Evolutionary conservation across 805 yeast species (phyloP), one percentile per base, ranked within the genome.

Genomic region (Lipomyces mesembrius): DNA sequence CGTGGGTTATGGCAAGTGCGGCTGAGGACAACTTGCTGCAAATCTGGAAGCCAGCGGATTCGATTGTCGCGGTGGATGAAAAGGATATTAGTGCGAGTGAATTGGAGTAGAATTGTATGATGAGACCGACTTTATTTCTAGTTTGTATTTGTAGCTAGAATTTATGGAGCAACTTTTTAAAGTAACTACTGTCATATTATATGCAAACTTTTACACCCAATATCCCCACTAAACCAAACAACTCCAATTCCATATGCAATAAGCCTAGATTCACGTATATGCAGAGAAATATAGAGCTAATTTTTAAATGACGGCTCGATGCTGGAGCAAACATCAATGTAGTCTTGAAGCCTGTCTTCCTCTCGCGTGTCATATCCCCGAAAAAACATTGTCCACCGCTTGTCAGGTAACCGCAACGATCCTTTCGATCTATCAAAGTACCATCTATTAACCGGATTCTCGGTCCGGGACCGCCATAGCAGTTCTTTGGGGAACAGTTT

Each of bases 371-470:
- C 57, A 22, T 37, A 22, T 6, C 68, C 68, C 7, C 65, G 62
- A 64, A 62, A 65, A 25, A 65, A 65, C 65, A 65, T 61, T 12
- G 68, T 65, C 68, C 68, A 65, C 22, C 54, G 34, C 12, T 59
- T 61, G 32, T 53, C 62, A 8, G 57, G 68, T 54, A 65, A 49
- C 29, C 60, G 25, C 62, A 59, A 11, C 25, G 61, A 62, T 1
- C 68, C 68, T 57, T 65, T 65, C 74, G 97, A 88, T 69, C 99
- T 82, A 75, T 95, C 98, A 77, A 94, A 95, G 76, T 94, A 94
- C 99, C 99, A 95, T 75, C 92, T 92, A 80, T 95, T 95, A 7
- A 95, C 97, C 0, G 97, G 97, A 77, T 95, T 95, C 63, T 80
- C 84, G 65, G 84, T 84, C 57, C 97, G 81, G 0, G 98, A 94